Conservation (phyloP, 2,329 filamentous ascomycete genomes). For the Helotiales sp. region DNA sequence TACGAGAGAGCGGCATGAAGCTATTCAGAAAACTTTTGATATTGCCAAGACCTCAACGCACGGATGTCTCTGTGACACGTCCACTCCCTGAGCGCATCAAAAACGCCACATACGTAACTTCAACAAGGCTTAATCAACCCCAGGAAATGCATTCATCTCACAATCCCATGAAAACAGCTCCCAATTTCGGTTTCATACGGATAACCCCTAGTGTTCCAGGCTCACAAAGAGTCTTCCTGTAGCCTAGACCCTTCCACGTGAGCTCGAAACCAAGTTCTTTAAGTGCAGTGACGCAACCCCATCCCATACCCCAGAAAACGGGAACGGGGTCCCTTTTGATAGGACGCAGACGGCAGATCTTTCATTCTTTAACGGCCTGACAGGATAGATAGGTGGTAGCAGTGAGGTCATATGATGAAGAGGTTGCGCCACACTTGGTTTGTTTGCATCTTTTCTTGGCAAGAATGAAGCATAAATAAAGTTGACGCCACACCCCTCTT, state of each 20-base stretch:
- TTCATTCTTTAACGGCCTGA: neutral
- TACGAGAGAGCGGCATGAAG: no score
- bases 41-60: neutral
- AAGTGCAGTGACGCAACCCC: slow-evolving; percentile 1
- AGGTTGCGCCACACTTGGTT: slow-evolving; percentile 8
- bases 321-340: neutral
- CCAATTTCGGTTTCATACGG: neutral
- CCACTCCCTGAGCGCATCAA: neutral
- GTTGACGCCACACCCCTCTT: slow-evolving; percentile 3
- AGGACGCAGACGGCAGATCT: slow-evolving; percentile 1
- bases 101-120: neutral
- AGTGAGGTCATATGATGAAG: slow-evolving; percentile 12
- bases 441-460: neutral
- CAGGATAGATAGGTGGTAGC: neutral
- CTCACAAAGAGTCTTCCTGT: neutral
- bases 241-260: neutral
- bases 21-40: neutral
- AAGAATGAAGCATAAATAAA: slow-evolving; percentile 10
- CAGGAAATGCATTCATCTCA: neutral
- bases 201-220: neutral
- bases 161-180: neutral
- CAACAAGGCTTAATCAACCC: neutral
- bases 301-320: neutral
- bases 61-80: neutral
- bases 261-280: neutral